Base-by-base conservation (phyloP, 2,329 filamentous ascomycete species). In the Botrytis aclada region DNA sequence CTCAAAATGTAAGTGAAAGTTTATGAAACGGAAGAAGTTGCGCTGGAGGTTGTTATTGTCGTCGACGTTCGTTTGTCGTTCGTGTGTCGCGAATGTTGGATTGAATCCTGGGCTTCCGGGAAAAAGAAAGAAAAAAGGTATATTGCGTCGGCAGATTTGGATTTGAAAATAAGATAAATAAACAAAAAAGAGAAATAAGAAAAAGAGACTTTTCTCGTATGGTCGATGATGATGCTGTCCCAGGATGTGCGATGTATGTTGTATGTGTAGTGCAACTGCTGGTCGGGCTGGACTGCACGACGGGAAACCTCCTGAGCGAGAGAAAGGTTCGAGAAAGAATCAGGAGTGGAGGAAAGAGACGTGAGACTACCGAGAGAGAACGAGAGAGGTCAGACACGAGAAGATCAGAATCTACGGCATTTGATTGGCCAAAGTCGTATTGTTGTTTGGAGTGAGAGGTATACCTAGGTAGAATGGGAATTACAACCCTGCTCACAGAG, bases 11-110 rank as follows among this genome's bases (percentile, higher is more conserved):
- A 37, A 51, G 54, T 37, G 20, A 58, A 34, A 32, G 45, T 25
- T 41, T 60, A 20, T 51, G 34, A 29, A 39, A 29, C 6, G 29
- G 47, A 29, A 43, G 61, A 29, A 41, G 70, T 18, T 61, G 65
- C n/a, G 54, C 22, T 63, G n/a, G 41, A 70, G 22, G 20, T 43
- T 62, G 39, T 41, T 20, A 6, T 70, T 29, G 71, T 73, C 47
- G 64, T 58, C 39, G 56, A 37, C 29, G 54, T 37, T 54, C 34
- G 29, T 39, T 37, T 32, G 67, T 62, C 56, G 67, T 32, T 69
- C 25, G 60, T 61, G 3, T 43, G 29, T 63, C 61, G 61, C 39
- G 22, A 29, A 16, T 7, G 39, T 12, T 22, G 10, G 61, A 63
- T 20, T 32, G 61, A 63, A 32, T 63, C 18, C 51, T 56, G 14